Evolutionary conservation across 192 early-diverging fungal species (phyloP), one percentile per base, ranked within the genome.

Genomic region (Pilobolus umbonatus): DNA sequence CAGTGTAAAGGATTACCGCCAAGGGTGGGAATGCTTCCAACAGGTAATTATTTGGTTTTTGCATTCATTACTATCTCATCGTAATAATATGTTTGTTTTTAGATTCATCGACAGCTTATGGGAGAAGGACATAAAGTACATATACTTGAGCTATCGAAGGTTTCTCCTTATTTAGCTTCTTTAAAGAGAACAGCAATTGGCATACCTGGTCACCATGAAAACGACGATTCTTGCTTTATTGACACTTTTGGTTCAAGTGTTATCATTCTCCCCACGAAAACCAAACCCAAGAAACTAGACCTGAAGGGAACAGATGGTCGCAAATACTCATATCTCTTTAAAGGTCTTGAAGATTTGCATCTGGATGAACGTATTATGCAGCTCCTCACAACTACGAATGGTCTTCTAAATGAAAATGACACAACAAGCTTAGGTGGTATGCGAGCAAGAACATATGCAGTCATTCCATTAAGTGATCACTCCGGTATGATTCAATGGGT

Each of bases 401-500:
- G 65, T 0, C 61, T 93, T 29, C 58, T 93, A 2, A 49, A 64
- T 24, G 60, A 76, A 10, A 84, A 91, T 60, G 78, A 78, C 31
- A 49, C 71, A 5, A 46, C 64, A 0, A n/a, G 39, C 10, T 56
- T 51, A 14, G 40, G 72, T 21, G 62, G 65, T 22, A 48, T 79
- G 35, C 68, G 42, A n/a, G 75, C 81, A 3, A 51, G 76, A 2
- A 60, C 74, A 34, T 80, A 79, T 60, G 77, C 75, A 0, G 94
- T 98, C 0, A 86, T 96, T 21, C 96, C 96, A 0, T 77, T 97
- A 29, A 92, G 93, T 34, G 80, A 87, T 61, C 83, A 86, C 46
- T 88, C 85, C 17, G 96, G 96, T 2, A 90, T 98, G 82, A 88
- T 97, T 57, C 87, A 97, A 59, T 98, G 94, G 96, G 89, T 97